Evolutionary conservation across 768 basidiomycete genomes (phyloP).

Genomic region (Mycena albidolilacea): DNA sequence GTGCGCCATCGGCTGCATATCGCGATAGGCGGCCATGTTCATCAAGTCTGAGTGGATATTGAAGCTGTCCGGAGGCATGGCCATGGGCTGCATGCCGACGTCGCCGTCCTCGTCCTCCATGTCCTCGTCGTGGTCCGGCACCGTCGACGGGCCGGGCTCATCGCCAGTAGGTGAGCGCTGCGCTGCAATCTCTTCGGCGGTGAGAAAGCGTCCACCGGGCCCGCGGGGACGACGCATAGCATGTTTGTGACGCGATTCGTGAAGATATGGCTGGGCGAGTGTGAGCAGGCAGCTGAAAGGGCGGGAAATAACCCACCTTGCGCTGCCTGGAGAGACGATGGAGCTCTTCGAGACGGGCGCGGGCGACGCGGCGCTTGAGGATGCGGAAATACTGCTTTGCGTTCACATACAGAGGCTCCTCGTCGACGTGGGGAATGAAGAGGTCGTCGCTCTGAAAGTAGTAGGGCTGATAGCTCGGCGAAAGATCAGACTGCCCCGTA

Average conservation of each 20-base stretch:
- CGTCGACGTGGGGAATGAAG: conserved; percentile 72
- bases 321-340: conserved; percentile 93
- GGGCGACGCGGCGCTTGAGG: conserved; percentile 92
- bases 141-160: conserved; percentile 48
- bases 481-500: conserved; percentile 30
- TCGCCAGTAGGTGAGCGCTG: conserved; percentile 67
- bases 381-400: conserved; percentile 99
- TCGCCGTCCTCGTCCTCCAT: conserved; percentile 57
- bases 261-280: conserved; percentile 87
- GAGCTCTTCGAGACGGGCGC: conserved; percentile 93
- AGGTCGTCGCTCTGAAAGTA: conserved; percentile 40
- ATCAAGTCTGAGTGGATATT: conserved; percentile 42
- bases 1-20: conserved; percentile 36
- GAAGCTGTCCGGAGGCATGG: conserved; percentile 40
- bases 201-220: conserved; percentile 97
- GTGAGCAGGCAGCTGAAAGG: conserved; percentile 22
- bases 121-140: conserved; percentile 56
- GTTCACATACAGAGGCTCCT: conserved; percentile 98
- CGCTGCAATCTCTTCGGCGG: conserved; percentile 94
- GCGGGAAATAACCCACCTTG: conserved; percentile 70
- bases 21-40: conserved; percentile 45
- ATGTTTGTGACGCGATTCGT: conserved; percentile 98
- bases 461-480: conserved; percentile 39
- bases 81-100: conserved; percentile 34
- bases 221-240: conserved; percentile 98